phyloP scores from a whole-genome alignment of 768 basidiomycete species.

The Kwoniella europaea region DNA sequence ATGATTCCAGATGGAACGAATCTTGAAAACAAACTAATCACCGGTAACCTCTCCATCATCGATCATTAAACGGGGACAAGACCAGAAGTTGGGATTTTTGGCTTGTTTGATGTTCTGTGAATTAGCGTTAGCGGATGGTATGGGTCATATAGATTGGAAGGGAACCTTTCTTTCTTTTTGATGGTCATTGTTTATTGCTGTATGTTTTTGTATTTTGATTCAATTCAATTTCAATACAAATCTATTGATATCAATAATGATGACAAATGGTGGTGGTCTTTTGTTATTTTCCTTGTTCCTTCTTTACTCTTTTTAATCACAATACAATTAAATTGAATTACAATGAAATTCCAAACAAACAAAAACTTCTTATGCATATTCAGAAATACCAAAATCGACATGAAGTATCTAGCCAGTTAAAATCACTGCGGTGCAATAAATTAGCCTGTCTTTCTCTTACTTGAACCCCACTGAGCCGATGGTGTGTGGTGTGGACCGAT shows the following conservation, averaged over 20 bases:
- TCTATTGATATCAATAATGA: not conserved
- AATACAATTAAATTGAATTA: not conserved
- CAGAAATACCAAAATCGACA: not conserved
- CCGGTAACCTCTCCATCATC: constrained; percentile 84
- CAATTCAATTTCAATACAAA: not conserved
- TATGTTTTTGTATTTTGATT: not conserved
- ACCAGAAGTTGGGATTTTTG: not conserved
- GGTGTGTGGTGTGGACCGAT: too few relatives aligned
- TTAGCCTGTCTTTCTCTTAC: too few relatives aligned
- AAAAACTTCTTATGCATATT: constrained; percentile 7
- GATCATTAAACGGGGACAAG: constrained; percentile 56
- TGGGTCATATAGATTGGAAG: not conserved
- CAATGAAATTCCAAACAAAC: not conserved
- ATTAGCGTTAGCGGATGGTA: not conserved
- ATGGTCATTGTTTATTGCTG: not conserved
- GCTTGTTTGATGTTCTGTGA: not conserved
- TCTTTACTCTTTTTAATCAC: not conserved
- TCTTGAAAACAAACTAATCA: constrained; percentile 65
- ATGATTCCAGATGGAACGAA: constrained; percentile 82
- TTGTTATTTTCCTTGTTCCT: not conserved
- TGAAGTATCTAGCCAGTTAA: too few relatives aligned
- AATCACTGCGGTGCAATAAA: too few relatives aligned
- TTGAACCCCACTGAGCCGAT: too few relatives aligned
- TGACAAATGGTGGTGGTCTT: not conserved
- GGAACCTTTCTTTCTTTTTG: not conserved